These are phyloP conservation scores for Xylaria multiplex DNA, from an alignment of 2,329 filamentous ascomycete species.

Conservation along the genomic window DNA sequence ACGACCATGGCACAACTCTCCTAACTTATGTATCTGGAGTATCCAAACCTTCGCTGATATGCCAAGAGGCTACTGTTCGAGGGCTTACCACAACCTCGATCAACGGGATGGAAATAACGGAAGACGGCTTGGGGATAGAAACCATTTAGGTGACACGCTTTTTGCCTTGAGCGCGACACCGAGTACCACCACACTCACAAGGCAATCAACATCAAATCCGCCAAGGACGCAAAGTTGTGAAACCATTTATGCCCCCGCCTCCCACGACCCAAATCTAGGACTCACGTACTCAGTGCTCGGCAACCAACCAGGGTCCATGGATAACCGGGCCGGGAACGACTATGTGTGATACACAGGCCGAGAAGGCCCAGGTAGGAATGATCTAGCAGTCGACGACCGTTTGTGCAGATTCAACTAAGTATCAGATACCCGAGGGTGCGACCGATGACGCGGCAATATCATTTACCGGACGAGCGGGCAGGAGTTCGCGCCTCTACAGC, in stretches of 20 bases:
- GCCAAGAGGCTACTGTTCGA: slow-evolving; percentile 29
- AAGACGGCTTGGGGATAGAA: slow-evolving; percentile 33
- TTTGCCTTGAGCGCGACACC: slow-evolving; percentile 32
- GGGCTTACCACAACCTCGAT: slow-evolving; percentile 28
- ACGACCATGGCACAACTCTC: slow-evolving; percentile 14
- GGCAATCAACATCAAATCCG: slow-evolving; percentile 30
- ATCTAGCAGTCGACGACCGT: slow-evolving; percentile 48
- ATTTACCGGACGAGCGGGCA: slow-evolving; percentile 41
- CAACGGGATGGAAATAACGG: slow-evolving; percentile 29
- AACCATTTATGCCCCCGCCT: slow-evolving; percentile 45
- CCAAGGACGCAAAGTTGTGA: slow-evolving; percentile 31
- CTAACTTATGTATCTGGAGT: slow-evolving; percentile 20
- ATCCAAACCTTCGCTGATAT: slow-evolving; percentile 28
- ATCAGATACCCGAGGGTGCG: slow-evolving; percentile 44
- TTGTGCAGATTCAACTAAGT: slow-evolving; percentile 43
- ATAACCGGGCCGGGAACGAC: slow-evolving; percentile 44
- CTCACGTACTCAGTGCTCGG: slow-evolving; percentile 35
- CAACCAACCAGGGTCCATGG: slow-evolving; percentile 44
- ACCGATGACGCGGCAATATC: slow-evolving; percentile 49
- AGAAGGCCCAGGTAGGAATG: slow-evolving; percentile 50
- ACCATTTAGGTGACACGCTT: slow-evolving; percentile 34
- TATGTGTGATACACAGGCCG: slow-evolving; percentile 49
- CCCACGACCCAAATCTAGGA: slow-evolving; percentile 46
- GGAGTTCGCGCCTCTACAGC: slow-evolving; percentile 41
- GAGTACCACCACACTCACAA: slow-evolving; percentile 34